Conservation (phyloP, 495 filamentous ascomycete genomes). For the Podospora bellae-mahoneyi region DNA sequence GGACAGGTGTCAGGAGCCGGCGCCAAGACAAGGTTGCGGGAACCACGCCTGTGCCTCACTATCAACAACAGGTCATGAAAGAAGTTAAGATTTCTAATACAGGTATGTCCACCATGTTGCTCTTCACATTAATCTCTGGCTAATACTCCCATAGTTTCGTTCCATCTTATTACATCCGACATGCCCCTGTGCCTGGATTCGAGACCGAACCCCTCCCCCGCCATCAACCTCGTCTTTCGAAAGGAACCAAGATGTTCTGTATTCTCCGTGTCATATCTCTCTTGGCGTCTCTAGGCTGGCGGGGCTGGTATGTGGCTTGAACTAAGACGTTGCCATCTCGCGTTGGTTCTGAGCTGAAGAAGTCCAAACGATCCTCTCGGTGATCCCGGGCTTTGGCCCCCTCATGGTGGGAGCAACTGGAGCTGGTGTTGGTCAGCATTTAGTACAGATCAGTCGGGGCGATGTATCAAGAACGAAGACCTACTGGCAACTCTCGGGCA, state of each 20-base stretch:
- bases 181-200: background rate
- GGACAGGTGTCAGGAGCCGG: too few species aligned
- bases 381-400: background rate
- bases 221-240: background rate
- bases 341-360: background rate
- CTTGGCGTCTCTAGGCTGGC: background rate
- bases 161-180: background rate
- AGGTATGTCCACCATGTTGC: background rate
- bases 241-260: background rate
- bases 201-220: background rate
- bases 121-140: background rate
- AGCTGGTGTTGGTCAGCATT: background rate
- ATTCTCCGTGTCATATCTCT: background rate
- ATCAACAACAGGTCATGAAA: too few species aligned
- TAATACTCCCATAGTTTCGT: too few species aligned
- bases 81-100: background rate
- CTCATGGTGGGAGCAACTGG: slow-evolving; percentile 1
- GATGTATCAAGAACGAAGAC: background rate
- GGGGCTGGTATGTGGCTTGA: background rate
- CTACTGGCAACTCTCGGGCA: background rate
- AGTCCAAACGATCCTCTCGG: background rate
- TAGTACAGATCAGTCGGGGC: background rate
- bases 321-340: background rate
- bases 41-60: too few species aligned
- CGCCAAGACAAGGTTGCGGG: too few species aligned